Evolutionary conservation across 495 filamentous ascomycete species (phyloP).

Genomic region (Margaritispora aquatica): DNA sequence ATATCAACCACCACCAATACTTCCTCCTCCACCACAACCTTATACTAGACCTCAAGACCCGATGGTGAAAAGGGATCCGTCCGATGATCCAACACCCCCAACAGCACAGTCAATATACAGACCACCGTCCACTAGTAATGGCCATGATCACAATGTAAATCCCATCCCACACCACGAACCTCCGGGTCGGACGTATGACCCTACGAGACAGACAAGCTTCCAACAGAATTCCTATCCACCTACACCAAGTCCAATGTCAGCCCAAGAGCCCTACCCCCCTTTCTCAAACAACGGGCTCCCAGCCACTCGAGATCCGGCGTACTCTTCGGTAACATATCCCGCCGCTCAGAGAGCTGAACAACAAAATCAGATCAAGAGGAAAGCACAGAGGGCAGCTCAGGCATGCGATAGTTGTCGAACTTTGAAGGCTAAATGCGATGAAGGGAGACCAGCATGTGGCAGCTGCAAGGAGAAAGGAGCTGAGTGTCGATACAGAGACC

Average conservation of each 20-base stretch:
- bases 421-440: conserved; percentile 68
- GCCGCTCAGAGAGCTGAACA: not conserved
- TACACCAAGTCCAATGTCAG: conserved; percentile 33
- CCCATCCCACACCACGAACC: conserved; percentile 10
- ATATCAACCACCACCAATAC: conserved; percentile 7
- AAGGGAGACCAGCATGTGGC: conserved; percentile 49
- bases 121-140: conserved; percentile 15
- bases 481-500: conserved; percentile 59
- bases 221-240: conserved; percentile 37
- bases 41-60: conserved; percentile 34
- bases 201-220: conserved; percentile 28
- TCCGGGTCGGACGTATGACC: conserved; percentile 22
- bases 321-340: conserved; percentile 15
- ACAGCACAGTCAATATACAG: conserved; percentile 1
- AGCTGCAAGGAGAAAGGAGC: conserved; percentile 51
- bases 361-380: conserved; percentile 7
- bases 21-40: conserved; percentile 29
- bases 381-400: conserved; percentile 31
- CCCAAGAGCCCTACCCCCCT: conserved; percentile 38
- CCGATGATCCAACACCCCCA: conserved; percentile 30
- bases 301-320: conserved; percentile 2
- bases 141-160: conserved; percentile 12
- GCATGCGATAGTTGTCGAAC: conserved; percentile 63
- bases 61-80: conserved; percentile 43
- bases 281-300: conserved; percentile 19